Evolutionary conservation across 768 basidiomycete species (phyloP), one percentile per base, ranked within the genome.

Genomic region (Rhodotorula sphaerocarpa): DNA sequence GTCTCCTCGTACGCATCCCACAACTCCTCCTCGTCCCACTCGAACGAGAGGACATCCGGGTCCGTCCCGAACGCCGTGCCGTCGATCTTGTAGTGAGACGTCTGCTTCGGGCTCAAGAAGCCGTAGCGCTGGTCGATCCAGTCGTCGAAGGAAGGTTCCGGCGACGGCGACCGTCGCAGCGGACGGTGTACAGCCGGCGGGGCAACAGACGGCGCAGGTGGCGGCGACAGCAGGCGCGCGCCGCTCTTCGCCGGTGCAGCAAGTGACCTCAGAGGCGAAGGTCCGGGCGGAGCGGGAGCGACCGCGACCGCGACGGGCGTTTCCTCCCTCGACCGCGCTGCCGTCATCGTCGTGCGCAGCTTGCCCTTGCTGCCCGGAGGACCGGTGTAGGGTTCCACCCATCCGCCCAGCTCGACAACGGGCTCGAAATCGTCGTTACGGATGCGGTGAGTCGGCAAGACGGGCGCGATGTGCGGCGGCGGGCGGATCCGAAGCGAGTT

Each of bases 21-120:
- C 5, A 51, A 7, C 34, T 51, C 50, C 33, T n/a, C 23, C 34
- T 51, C 50, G 34, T 51, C 50, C 50, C 50, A 51, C 50, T 51
- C 50, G 34, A 18, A 51, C 34, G 33, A 34, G n/a, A 36, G 34
- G 33, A 20, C 12, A 4, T 34, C 34, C 23, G 50, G 50, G 30
- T 4, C 50, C 50, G n/a, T n/a, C 50, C 31, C 33, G 10, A 21
- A 23, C 5, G 45, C 25, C n/a, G n/a, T 7, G 33, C 28, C 28
- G 50, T 51, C 50, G 3, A 18, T n/a, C 16, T 31, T 30, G 50
- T 23, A 51, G 7, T 7, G 43, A 11, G 20, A 18, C 16, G 20
- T 18, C 16, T 18, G 7, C 7, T n/a, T 7, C 33, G 30, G 28
- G 7, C 7, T 2, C 14, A 51, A 33, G 23, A n/a, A 51, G 21